These are phyloP conservation scores for Geotrichum reessii DNA, from an alignment of 1,139 yeast species.

Conservation along the genomic window DNA sequence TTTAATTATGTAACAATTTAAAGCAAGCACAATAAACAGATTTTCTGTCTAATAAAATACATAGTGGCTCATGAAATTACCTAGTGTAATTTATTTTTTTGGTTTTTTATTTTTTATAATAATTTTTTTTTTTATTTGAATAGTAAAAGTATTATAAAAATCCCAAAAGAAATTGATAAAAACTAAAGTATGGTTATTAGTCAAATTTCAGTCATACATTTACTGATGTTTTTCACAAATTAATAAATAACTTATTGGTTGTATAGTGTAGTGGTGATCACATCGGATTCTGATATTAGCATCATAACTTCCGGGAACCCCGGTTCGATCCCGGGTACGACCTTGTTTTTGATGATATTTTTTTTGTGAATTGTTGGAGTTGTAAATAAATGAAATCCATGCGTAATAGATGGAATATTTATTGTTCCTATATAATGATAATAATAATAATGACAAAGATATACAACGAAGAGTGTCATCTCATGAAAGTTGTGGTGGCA, in stretches of 20 bases:
- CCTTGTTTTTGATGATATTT: neutral
- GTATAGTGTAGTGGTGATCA: conserved; percentile 20
- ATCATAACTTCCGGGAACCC: conserved; percentile 17
- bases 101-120: neutral
- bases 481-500: too few species aligned
- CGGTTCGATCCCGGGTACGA: conserved; percentile 20
- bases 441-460: too few species aligned
- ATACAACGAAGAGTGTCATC: too few species aligned
- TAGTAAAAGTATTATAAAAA: neutral
- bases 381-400: too few species aligned
- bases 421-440: too few species aligned
- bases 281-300: conserved; percentile 16
- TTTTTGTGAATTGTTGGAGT: too few species aligned
- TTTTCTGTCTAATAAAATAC: neutral
- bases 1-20: neutral
- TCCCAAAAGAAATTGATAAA: neutral
- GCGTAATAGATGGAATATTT: too few species aligned
- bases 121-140: too few species aligned
- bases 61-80: too few species aligned
- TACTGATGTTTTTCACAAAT: neutral
- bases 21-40: neutral
- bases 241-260: conserved; percentile 3
- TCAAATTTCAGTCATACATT: neutral
- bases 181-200: neutral
- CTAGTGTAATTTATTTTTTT: too few species aligned